Percentiles rank a stretch among this genome's conserved stretches.
Conservation (phyloP, 2,329 filamentous ascomycete species). For the Arthrobotrys iridis region DNA sequence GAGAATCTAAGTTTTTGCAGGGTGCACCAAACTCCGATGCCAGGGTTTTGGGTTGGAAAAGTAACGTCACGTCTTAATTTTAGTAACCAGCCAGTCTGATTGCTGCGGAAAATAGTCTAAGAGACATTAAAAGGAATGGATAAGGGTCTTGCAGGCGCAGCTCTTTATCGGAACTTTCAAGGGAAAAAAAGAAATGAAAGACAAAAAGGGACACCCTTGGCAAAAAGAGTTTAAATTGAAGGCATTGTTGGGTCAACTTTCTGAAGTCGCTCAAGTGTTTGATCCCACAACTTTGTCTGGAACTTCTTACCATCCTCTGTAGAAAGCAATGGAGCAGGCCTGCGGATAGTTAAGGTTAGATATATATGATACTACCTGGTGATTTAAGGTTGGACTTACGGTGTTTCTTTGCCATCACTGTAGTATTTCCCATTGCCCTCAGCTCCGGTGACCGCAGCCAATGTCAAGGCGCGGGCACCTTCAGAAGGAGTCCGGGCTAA, state of each 20-base stretch:
- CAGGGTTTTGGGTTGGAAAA: not conserved
- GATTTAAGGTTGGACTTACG: conserved; percentile 54
- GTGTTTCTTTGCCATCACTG: conserved; percentile 55
- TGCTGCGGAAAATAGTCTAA: conserved; percentile 7
- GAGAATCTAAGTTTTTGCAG: not conserved
- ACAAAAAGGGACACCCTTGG: no score
- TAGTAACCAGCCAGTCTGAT: conserved; percentile 14
- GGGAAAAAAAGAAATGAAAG: not conserved
- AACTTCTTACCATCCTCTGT: conserved; percentile 54
- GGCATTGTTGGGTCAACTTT: conserved; percentile 3
- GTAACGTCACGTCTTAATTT: not conserved
- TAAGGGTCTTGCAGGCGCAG: not conserved
- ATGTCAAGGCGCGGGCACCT: conserved; percentile 56
- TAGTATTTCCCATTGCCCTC: conserved; percentile 58
- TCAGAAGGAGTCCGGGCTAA: conserved; percentile 55
- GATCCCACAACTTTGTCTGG: conserved; percentile 57
- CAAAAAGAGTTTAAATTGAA: conserved; percentile 12
- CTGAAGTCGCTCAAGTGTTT: conserved; percentile 47
- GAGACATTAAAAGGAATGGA: conserved; percentile 4
- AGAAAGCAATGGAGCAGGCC: conserved; percentile 50
- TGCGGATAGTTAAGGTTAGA: conserved; percentile 10
- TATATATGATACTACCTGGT: not conserved
- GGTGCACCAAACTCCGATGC: no score
- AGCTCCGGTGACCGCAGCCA: conserved; percentile 55
- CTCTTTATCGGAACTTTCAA: not conserved